These are phyloP conservation scores for Hanseniaspora clermontiae DNA, from an alignment of 805 yeast species.

Conservation along the genomic window DNA sequence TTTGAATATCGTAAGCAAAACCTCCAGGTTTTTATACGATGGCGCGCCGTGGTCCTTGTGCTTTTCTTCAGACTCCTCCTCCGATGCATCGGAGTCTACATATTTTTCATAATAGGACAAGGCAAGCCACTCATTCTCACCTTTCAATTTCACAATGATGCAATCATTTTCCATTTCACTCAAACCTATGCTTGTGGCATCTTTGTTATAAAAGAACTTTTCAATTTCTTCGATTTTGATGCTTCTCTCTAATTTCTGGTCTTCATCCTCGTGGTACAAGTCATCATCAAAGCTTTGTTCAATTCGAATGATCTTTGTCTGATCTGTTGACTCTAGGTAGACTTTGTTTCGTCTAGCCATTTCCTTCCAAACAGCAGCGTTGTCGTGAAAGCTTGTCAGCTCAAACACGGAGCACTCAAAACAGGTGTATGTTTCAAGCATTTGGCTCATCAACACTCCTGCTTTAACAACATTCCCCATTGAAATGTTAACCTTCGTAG, in stretches of 20 bases:
- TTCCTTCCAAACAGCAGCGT: conserved; percentile 50
- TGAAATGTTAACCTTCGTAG: not conserved
- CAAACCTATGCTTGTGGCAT: conserved; percentile 5
- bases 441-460: not conserved
- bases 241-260: conserved; percentile 25
- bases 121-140: conserved; percentile 2
- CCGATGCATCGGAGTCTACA: not conserved
- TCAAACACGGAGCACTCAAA: conserved; percentile 5
- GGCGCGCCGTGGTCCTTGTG: not conserved
- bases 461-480: not conserved
- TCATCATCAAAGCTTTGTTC: conserved; percentile 55
- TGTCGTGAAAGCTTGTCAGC: conserved; percentile 11
- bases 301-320: conserved; percentile 27
- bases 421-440: not conserved
- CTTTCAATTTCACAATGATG: not conserved
- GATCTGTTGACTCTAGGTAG: conserved; percentile 19
- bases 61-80: not conserved
- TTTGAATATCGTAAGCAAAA: not conserved
- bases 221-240: not conserved
- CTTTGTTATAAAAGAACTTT: conserved; percentile 5
- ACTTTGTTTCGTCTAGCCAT: conserved; percentile 47
- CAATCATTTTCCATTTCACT: conserved; percentile 1
- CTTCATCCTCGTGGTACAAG: conserved; percentile 53
- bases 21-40: not conserved
- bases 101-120: not conserved